Conservation (phyloP, 2,329 filamentous ascomycete species). For the Diaporthe ampelina region DNA sequence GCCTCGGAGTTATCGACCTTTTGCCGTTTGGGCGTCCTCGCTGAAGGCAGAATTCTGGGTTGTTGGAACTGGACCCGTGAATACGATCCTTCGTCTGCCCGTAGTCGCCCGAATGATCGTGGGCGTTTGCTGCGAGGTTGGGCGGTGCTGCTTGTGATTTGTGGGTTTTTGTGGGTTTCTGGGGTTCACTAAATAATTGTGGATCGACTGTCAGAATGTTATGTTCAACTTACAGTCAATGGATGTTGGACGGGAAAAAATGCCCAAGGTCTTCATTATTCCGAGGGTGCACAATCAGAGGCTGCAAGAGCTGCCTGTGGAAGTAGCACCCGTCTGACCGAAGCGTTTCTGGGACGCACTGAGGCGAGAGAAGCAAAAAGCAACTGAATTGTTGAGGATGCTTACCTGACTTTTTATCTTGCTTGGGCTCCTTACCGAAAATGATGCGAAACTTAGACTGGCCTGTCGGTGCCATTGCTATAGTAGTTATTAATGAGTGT, state of each 20-base stretch:
- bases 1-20: too few species aligned
- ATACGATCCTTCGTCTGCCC: too few species aligned
- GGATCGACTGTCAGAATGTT: neutral
- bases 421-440: neutral
- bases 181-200: neutral
- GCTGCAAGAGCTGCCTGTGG: neutral
- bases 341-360: neutral
- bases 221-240: neutral
- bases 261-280: neutral
- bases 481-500: neutral
- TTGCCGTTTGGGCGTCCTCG: too few species aligned
- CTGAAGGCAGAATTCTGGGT: too few species aligned
- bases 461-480: neutral
- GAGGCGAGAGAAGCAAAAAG: neutral
- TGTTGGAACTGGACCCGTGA: too few species aligned
- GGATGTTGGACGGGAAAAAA: too few species aligned
- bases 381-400: too few species aligned
- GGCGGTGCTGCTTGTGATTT: neutral
- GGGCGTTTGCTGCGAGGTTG: neutral
- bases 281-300: neutral
- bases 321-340: neutral
- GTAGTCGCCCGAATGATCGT: too few species aligned
- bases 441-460: neutral
- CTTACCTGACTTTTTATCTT: neutral
- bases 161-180: too few species aligned